These are phyloP conservation scores for Geranomyces michiganensis DNA, from an alignment of 192 early-diverging fungal genomes.

Conservation along the genomic window DNA sequence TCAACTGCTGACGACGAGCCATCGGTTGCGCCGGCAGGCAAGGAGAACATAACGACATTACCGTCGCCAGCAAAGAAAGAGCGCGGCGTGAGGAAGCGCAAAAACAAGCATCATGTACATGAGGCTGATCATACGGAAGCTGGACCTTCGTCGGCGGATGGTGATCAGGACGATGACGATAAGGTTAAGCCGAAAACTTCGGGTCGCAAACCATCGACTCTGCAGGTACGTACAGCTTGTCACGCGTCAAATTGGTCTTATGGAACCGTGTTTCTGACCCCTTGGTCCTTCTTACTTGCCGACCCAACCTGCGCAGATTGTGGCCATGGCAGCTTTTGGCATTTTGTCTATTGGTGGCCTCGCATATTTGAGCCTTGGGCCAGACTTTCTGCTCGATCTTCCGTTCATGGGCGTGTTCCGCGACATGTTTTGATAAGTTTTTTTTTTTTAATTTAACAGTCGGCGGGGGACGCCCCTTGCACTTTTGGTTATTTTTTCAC, in stretches of 20 bases:
- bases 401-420: not conserved
- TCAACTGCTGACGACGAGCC: not conserved
- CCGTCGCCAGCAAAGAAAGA: not conserved
- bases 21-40: not conserved
- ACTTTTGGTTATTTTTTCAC: too few species aligned
- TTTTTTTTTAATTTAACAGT: too few species aligned
- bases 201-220: not conserved
- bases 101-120: not conserved
- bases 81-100: not conserved
- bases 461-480: too few species aligned
- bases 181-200: not conserved
- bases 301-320: not conserved
- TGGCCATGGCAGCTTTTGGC: conserved; percentile 12
- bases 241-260: not conserved
- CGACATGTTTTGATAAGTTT: not conserved
- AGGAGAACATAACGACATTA: not conserved
- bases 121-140: too few species aligned
- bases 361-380: conserved; percentile 1
- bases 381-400: not conserved
- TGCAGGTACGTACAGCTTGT: not conserved
- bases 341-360: conserved; percentile 16
- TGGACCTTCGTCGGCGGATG: too few species aligned
- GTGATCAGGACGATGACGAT: not conserved
- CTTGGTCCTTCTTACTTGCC: not conserved
- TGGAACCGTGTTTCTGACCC: not conserved